phyloP scores from a whole-genome alignment of 176 grass and related monocot species.

The Thalia dealbata region DNA sequence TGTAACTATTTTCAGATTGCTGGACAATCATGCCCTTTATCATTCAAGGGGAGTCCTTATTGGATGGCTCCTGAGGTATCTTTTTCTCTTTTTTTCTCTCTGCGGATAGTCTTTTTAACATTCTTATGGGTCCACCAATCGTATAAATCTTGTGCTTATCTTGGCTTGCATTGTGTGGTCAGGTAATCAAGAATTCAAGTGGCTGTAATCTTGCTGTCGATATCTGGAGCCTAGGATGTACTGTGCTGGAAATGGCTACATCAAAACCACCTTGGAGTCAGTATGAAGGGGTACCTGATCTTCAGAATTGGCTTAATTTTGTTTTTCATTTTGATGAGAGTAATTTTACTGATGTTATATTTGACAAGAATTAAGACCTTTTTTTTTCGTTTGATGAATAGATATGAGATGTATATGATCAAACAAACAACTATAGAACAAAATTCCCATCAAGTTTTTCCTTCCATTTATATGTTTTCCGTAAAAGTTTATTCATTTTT shows the following conservation, averaged over 20 bases:
- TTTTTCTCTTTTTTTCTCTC: neutral
- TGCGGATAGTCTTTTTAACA: too few species aligned
- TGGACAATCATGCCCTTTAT: constrained; percentile 69
- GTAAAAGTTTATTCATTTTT: too few species aligned
- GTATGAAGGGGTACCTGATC: constrained; percentile 63
- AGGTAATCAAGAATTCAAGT: constrained; percentile 90
- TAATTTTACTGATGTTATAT: too few species aligned
- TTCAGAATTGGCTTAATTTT: neutral
- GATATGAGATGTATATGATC: too few species aligned
- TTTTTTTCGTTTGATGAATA: too few species aligned
- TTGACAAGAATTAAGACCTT: too few species aligned
- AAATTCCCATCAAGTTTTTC: too few species aligned
- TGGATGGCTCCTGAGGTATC: constrained; percentile 99
- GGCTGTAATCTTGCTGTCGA: constrained; percentile 81
- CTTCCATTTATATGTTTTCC: too few species aligned
- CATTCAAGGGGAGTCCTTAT: constrained; percentile 94
- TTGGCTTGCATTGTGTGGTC: neutral
- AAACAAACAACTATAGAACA: too few species aligned
- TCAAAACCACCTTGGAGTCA: constrained; percentile 90
- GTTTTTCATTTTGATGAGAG: too few species aligned
- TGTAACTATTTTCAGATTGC: constrained; percentile 52
- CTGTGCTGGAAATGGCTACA: constrained; percentile 93
- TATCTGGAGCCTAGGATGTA: constrained; percentile 97
- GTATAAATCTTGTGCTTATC: neutral
- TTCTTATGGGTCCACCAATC: neutral